Percentiles rank a stretch among this genome's conserved stretches.
Evolutionary conservation across 495 filamentous ascomycete genomes (phyloP).

Genomic region (Trichocladium antarcticum): DNA sequence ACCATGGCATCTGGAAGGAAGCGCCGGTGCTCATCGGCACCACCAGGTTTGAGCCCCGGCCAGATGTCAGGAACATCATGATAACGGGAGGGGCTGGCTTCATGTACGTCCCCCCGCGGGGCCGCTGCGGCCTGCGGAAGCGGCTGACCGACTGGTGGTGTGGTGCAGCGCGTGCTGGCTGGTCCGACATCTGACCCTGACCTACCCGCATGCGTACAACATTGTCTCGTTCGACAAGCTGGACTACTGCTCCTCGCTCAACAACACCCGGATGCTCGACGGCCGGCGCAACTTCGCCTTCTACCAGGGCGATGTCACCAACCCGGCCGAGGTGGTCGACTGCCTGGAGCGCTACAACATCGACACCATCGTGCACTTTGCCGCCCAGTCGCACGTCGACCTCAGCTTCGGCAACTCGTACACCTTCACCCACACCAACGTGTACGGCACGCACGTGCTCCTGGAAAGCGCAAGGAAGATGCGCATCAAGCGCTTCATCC

Average conservation of each 20-base stretch:
- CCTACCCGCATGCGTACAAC: conserved; percentile 57
- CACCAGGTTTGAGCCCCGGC: conserved; percentile 50
- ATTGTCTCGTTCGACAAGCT: conserved; percentile 69
- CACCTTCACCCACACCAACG: conserved; percentile 58
- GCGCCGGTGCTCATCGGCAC: conserved; percentile 53
- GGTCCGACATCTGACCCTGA: conserved; percentile 54
- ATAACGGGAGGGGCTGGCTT: conserved; percentile 64
- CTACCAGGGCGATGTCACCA: conserved; percentile 58
- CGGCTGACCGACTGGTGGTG: conserved; percentile 5
- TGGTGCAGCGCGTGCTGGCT: conserved; percentile 52
- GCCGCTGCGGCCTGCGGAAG: not conserved
- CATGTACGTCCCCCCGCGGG: conserved; percentile 42
- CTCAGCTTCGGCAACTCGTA: conserved; percentile 61
- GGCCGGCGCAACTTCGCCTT: conserved; percentile 59
- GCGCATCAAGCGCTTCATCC: conserved; percentile 54
- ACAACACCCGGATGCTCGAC: conserved; percentile 54
- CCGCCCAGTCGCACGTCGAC: conserved; percentile 65
- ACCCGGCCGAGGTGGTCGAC: conserved; percentile 47
- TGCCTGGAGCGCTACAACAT: conserved; percentile 51
- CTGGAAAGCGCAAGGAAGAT: conserved; percentile 55
- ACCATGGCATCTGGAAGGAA: conserved; percentile 50
- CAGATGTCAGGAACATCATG: conserved; percentile 59
- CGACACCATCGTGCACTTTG: conserved; percentile 68
- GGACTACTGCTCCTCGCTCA: conserved; percentile 59
- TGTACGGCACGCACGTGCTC: conserved; percentile 61